Percentiles rank a stretch among this genome's conserved stretches.
phyloP scores from a whole-genome alignment of 345 rosid genomes.

The Populus tremula region DNA sequence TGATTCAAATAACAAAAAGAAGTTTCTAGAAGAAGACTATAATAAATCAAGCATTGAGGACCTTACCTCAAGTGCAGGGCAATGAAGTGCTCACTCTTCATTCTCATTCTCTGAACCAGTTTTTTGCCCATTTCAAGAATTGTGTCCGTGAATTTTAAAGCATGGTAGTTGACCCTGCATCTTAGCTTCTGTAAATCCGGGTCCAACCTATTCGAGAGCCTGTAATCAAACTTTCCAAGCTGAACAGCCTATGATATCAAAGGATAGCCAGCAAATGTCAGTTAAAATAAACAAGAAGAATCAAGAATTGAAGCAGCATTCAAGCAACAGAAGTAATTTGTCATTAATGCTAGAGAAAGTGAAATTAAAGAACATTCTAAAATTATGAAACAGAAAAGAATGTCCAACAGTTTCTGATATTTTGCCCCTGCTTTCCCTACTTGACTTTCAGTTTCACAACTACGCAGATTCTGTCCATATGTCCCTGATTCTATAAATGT shows the following conservation, averaged over 20 bases:
- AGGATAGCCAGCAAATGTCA: conserved; percentile 2
- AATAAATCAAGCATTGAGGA: not conserved
- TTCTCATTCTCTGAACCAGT: conserved; percentile 70
- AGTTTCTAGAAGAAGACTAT: not conserved
- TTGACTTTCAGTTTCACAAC: not conserved
- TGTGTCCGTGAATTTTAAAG: conserved; percentile 62
- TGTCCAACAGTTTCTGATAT: conserved; percentile 1
- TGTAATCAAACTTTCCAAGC: conserved; percentile 90
- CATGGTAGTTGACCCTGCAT: conserved; percentile 90
- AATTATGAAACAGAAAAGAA: not conserved
- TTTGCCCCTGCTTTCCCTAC: not conserved
- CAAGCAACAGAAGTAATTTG: not conserved
- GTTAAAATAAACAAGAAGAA: not conserved
- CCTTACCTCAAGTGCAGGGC: conserved; percentile 85
- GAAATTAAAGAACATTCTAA: not conserved
- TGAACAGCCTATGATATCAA: conserved; percentile 61
- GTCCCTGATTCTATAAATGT: not conserved
- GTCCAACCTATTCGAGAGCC: conserved; percentile 69
- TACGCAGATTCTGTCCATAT: not conserved
- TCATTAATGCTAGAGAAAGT: not conserved
- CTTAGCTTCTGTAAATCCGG: conserved; percentile 81
- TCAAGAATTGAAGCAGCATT: not conserved
- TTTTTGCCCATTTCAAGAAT: conserved; percentile 62
- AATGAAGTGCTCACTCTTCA: conserved; percentile 57
- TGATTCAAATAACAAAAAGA: not conserved